phyloP scores from a whole-genome alignment of 495 filamentous ascomycete species.

The Tuber brumale region DNA sequence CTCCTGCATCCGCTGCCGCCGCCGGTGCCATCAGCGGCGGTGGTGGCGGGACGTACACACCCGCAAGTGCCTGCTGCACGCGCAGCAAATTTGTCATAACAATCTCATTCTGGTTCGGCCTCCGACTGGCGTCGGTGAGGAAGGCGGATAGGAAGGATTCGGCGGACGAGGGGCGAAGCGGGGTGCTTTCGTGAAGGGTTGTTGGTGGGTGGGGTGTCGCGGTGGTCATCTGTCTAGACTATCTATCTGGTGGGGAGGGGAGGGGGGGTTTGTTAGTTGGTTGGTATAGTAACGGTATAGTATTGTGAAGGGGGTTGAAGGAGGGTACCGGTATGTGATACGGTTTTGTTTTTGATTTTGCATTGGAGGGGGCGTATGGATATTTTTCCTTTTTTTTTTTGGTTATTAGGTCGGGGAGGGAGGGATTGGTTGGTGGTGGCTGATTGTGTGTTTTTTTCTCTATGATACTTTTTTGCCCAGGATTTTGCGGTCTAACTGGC shows the following conservation, averaged over 20 bases:
- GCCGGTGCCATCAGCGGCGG: not conserved
- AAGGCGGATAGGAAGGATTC: not conserved
- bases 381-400: not conserved
- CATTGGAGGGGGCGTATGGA: not conserved
- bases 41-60: not conserved
- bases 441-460: not conserved
- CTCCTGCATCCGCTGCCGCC: not conserved
- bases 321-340: not conserved
- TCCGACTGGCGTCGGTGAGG: not conserved
- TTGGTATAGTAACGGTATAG: not conserved
- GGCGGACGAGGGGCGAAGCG: not conserved
- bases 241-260: not conserved
- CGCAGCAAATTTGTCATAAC: not conserved
- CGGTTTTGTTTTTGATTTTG: not conserved
- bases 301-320: not conserved
- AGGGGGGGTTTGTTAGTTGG: not conserved
- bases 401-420: too few relatives aligned
- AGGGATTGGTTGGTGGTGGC: not conserved
- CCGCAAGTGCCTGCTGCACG: not conserved
- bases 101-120: conserved; percentile 2
- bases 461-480: not conserved
- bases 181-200: not conserved
- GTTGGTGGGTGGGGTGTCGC: not conserved
- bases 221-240: not conserved
- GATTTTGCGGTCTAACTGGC: not conserved